Percentiles rank a stretch among this genome's conserved stretches.
These are phyloP conservation scores for Voacanga thouarsii DNA, from an alignment of 257 asterid species.

Conservation along the genomic window DNA sequence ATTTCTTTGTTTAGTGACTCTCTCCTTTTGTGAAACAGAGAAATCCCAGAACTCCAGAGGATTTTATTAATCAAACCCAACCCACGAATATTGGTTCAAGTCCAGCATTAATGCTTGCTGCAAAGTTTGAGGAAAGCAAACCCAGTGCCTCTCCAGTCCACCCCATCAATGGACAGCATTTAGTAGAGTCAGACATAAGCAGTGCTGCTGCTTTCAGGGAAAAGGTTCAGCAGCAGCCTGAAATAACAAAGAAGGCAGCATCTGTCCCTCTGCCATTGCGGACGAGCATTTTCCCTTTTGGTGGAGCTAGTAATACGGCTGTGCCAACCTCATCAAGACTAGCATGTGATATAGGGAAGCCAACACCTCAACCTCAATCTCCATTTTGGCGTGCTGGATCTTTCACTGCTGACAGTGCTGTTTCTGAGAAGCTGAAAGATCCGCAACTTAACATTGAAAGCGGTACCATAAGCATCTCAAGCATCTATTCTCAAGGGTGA, in stretches of 20 bases:
- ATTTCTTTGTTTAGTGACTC: slow-evolving; percentile 10
- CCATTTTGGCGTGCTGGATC: slow-evolving; percentile 35
- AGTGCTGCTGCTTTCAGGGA: slow-evolving; percentile 52
- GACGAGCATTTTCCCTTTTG: slow-evolving; percentile 36
- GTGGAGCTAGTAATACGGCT: slow-evolving; percentile 37
- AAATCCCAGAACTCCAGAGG: slow-evolving; percentile 47
- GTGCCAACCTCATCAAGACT: slow-evolving; percentile 40
- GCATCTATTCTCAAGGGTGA: slow-evolving; percentile 79
- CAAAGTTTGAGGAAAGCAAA: slow-evolving; percentile 55
- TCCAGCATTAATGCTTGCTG: slow-evolving; percentile 46
- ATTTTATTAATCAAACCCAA: slow-evolving; percentile 48
- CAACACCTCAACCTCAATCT: slow-evolving; percentile 39
- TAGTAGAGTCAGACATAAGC: slow-evolving; percentile 56
- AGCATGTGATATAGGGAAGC: slow-evolving; percentile 37
- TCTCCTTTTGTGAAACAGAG: slow-evolving; percentile 39
- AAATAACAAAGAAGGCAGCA: slow-evolving; percentile 35
- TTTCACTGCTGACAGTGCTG: slow-evolving; percentile 29
- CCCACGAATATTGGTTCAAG: slow-evolving; percentile 40
- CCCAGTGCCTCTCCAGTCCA: slow-evolving; percentile 35
- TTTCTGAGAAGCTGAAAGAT: slow-evolving; percentile 42
- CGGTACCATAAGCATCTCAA: slow-evolving; percentile 77
- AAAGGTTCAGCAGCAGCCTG: slow-evolving; percentile 40
- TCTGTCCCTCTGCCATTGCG: slow-evolving; percentile 32
- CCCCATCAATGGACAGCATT: slow-evolving; percentile 53
- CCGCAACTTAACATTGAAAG: slow-evolving; percentile 56